Evolutionary conservation across 441 rosid species (phyloP).

Genomic region (Corymbia calophylla): DNA sequence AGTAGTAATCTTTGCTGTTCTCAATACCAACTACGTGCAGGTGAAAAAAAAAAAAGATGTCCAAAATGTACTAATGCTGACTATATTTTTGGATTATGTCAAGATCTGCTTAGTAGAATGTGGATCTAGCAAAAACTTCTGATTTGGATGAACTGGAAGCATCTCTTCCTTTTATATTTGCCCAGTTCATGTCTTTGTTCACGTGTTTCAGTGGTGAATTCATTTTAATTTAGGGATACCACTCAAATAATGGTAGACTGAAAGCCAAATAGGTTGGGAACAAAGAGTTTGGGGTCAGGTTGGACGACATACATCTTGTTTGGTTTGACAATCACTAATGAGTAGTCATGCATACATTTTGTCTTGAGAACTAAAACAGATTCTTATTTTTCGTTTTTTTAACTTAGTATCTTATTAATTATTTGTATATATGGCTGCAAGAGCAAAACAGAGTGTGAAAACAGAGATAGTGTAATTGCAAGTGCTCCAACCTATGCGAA

Average conservation of each 20-base stretch:
- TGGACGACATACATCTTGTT: neutral
- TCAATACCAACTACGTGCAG: neutral
- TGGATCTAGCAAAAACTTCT: neutral
- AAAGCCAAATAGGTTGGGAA: neutral
- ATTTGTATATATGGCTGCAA: neutral
- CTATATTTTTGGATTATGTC: neutral
- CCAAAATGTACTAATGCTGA: neutral
- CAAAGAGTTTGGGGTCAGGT: neutral
- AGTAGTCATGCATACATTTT: neutral
- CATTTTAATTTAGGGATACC: neutral
- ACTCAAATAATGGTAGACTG: neutral
- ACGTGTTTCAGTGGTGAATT: neutral
- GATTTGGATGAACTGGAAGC: neutral
- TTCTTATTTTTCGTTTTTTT: neutral
- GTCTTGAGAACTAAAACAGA: neutral
- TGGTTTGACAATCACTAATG: neutral
- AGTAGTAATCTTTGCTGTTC: slow-evolving; percentile 10
- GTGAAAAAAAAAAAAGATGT: neutral
- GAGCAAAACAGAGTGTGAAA: neutral
- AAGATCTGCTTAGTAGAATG: neutral
- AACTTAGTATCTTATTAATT: neutral
- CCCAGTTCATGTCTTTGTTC: neutral
- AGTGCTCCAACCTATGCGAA: neutral
- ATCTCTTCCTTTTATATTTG: neutral
- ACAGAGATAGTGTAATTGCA: neutral